Evolutionary conservation across 805 yeast genomes (phyloP).

Genomic region (Tetrapisispora nanseiensis): DNA sequence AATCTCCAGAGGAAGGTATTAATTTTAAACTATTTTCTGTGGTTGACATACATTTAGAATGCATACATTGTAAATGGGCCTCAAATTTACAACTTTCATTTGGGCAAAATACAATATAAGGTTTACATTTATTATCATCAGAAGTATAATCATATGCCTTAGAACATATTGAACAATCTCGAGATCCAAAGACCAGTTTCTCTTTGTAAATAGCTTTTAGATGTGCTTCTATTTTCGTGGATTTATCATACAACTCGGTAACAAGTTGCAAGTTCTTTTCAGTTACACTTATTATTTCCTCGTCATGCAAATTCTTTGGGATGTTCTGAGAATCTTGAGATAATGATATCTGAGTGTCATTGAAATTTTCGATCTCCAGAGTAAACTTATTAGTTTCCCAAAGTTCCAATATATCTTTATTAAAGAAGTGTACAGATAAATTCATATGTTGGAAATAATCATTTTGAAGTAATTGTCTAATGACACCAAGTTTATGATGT

Average conservation of each 20-base stretch:
- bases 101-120: conserved; percentile 31
- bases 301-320: conserved; percentile 1
- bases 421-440: conserved; percentile 40
- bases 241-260: conserved; percentile 16
- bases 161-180: conserved; percentile 29
- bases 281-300: conserved; percentile 5
- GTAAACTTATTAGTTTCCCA: conserved; percentile 22
- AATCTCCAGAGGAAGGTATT: conserved; percentile 24
- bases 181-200: conserved; percentile 15
- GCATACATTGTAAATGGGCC: conserved; percentile 35
- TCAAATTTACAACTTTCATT: conserved; percentile 25
- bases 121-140: conserved; percentile 20
- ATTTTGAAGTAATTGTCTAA: conserved; percentile 35
- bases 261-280: conserved; percentile 22
- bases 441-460: conserved; percentile 38
- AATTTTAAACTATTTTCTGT: conserved; percentile 11
- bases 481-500: conserved; percentile 39
- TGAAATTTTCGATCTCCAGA: not conserved
- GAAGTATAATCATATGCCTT: conserved; percentile 29
- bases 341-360: not conserved
- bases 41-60: conserved; percentile 16
- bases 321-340: conserved; percentile 1
- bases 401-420: conserved; percentile 13
- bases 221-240: conserved; percentile 8
- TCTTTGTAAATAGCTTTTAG: conserved; percentile 12